Percentiles rank a stretch among this genome's conserved stretches.
Evolutionary conservation across 2,329 filamentous ascomycete genomes (phyloP).

Genomic region (Trichoderma asperellum): DNA sequence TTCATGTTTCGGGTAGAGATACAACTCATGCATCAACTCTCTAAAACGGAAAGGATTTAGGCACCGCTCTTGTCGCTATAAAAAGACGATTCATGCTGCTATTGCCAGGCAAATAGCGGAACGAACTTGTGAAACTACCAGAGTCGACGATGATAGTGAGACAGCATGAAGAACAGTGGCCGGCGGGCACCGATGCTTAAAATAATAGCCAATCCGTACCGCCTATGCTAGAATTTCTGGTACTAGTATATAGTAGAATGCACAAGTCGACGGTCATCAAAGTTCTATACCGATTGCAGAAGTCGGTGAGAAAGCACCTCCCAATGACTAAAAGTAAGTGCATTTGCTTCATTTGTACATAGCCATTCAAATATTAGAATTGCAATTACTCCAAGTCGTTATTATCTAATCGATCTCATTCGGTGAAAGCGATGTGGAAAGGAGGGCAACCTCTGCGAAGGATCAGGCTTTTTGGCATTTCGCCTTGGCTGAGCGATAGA

Average conservation of each 20-base stretch:
- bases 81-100: neutral
- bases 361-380: neutral
- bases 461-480: slow-evolving; percentile 10
- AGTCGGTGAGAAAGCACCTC: neutral
- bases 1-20: neutral
- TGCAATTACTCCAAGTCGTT: neutral
- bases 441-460: neutral
- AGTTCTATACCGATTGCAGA: neutral
- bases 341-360: neutral
- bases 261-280: neutral
- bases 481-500: neutral
- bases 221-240: neutral
- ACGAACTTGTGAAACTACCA: neutral
- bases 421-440: neutral
- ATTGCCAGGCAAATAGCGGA: neutral
- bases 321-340: neutral
- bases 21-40: neutral
- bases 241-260: no score
- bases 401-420: neutral
- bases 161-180: neutral
- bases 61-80: neutral
- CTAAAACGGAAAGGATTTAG: neutral
- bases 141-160: neutral
- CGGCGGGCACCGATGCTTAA: neutral
- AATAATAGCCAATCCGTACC: neutral